Percentiles rank a stretch among this genome's conserved stretches.
These are phyloP conservation scores for Parastagonospora avenae DNA, from an alignment of 2,329 filamentous ascomycete genomes.

Conservation along the genomic window DNA sequence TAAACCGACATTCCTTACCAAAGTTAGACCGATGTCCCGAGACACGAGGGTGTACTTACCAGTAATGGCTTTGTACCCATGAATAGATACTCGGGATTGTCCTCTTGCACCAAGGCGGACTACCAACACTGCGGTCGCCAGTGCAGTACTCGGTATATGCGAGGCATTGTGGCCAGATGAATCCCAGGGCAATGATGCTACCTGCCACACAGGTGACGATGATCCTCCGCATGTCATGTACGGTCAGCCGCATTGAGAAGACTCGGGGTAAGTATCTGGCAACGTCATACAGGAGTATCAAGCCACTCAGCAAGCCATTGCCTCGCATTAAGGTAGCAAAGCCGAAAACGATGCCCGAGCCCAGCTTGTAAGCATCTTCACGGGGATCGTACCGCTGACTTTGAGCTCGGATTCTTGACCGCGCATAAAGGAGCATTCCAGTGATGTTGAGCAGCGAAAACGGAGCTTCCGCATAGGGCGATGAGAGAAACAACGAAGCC, in stretches of 20 bases:
- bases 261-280: constrained; percentile 46
- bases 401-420: constrained; percentile 33
- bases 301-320: constrained; percentile 84
- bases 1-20: constrained; percentile 80
- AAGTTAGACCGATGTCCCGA: constrained; percentile 6
- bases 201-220: constrained; percentile 69
- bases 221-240: constrained; percentile 58
- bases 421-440: constrained; percentile 73
- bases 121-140: constrained; percentile 6
- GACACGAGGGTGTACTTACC: constrained; percentile 62
- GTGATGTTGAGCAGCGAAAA: constrained; percentile 79
- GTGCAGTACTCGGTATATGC: constrained; percentile 71
- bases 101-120: constrained; percentile 74
- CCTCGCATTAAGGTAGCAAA: constrained; percentile 75
- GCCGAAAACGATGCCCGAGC: constrained; percentile 72
- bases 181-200: constrained; percentile 68
- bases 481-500: constrained; percentile 85
- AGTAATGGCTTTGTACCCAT: constrained; percentile 89
- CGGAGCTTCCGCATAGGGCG: constrained; percentile 80
- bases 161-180: constrained; percentile 71
- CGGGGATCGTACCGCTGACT: constrained; percentile 36
- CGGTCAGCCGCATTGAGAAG: constrained; percentile 40
- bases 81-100: constrained; percentile 85
- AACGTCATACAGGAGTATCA: constrained; percentile 67
- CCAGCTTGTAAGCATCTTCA: constrained; percentile 56